Evolutionary conservation across 306 rosid species (phyloP).

Genomic region (Sicyos baderoa): DNA sequence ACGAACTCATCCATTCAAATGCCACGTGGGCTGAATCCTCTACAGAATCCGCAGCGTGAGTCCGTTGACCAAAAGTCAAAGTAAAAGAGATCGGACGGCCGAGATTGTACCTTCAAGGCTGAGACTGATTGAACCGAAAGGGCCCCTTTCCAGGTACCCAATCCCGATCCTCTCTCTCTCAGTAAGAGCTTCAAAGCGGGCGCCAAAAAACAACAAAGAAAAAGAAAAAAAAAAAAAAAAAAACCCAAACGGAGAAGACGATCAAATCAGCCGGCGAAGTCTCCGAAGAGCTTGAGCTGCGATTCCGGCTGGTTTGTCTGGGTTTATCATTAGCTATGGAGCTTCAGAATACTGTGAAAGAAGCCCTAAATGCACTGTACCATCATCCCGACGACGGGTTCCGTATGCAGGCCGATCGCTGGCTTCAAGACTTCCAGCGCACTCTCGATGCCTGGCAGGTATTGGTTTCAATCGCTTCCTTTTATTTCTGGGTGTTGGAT

Average conservation of each 20-base stretch:
- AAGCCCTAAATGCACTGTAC: constrained; percentile 98
- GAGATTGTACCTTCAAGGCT: neutral
- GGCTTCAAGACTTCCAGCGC: constrained; percentile 87
- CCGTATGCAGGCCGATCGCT: constrained; percentile 96
- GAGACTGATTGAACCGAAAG: constrained; percentile 3
- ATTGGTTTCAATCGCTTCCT: constrained; percentile 19
- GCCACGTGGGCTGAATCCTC: constrained; percentile 31
- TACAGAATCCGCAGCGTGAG: neutral
- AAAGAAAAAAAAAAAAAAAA: neutral
- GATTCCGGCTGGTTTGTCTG: constrained; percentile 6
- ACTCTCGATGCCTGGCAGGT: constrained; percentile 99
- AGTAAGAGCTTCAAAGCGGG: constrained; percentile 30
- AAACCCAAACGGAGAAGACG: constrained; percentile 17
- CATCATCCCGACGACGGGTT: constrained; percentile 90
- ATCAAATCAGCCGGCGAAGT: constrained; percentile 19
- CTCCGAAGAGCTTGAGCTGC: constrained; percentile 26
- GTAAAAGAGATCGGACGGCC: constrained; percentile 34
- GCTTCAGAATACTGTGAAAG: constrained; percentile 84
- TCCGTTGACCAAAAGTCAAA: constrained; percentile 32
- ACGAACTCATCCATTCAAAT: constrained; percentile 10
- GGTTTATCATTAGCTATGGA: constrained; percentile 68
- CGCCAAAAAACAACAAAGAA: constrained; percentile 55
- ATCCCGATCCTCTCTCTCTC: constrained; percentile 31
- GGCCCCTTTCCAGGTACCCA: constrained; percentile 17
- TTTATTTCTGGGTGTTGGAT: neutral